Conservation (phyloP, 2,329 filamentous ascomycete genomes). For the Rugonectria rugulosa region DNA sequence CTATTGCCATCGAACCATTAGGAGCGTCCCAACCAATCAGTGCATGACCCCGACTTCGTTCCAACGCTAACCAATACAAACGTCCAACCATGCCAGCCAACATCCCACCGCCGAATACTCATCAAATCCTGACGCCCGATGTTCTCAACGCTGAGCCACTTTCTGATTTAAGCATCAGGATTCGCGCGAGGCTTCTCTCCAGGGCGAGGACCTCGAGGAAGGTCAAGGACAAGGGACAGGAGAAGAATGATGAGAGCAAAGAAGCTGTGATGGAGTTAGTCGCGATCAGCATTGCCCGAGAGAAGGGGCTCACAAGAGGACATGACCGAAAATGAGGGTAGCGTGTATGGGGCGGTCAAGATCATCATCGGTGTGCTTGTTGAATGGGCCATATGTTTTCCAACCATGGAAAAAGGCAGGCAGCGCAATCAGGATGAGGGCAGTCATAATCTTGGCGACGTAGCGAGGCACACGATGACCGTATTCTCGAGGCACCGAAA, state of each 20-base stretch:
- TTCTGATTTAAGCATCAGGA: background rate
- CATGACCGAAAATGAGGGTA: constrained; percentile 27
- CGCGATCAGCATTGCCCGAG: background rate
- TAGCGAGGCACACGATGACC: constrained; percentile 26
- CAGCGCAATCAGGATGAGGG: constrained; percentile 29
- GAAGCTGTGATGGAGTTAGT: constrained; percentile 29
- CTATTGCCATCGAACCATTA: background rate
- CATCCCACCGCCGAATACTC: background rate
- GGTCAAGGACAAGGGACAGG: constrained; percentile 27
- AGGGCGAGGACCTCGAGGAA: background rate
- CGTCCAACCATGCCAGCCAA: background rate
- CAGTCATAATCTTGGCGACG: constrained; percentile 34
- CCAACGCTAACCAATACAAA: background rate
- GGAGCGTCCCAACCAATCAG: background rate
- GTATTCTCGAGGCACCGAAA: constrained; percentile 7
- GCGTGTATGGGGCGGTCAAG: background rate
- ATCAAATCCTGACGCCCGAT: background rate
- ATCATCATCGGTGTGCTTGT: background rate
- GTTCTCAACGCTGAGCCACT: background rate
- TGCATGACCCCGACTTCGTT: background rate
- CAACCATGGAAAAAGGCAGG: constrained; percentile 19
- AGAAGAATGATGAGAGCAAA: constrained; percentile 31
- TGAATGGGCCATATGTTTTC: constrained; percentile 7
- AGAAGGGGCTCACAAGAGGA: constrained; percentile 35
- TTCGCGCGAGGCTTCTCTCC: background rate